Evolutionary conservation across 78 protist species (phyloP), one percentile per base, ranked within the genome.

Genomic region (Tieghemostelium lacteum): DNA sequence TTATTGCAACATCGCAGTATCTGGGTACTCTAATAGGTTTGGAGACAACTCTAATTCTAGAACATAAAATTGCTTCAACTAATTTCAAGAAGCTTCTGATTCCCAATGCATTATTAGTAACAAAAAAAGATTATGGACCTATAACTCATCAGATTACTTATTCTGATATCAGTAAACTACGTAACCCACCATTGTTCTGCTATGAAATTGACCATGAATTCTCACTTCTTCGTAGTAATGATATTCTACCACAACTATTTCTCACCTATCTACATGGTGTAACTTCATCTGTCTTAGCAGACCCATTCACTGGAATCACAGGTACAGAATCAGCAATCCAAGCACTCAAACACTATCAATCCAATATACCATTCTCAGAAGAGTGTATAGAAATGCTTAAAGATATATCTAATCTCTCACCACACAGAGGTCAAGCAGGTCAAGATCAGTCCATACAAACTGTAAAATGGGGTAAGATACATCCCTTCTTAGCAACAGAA

Each of bases 1-100:
- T 3, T 10, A 37, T 64, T 3, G 3, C 36, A n/a, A 3, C 7
- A 4, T 36, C 17, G 8, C 72, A 64, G 10, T 37, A 64, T 39
- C 8, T 37, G 31, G 72, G 72, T 3, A 64, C 72, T 10, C 49
- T 64, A 8, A 64, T 64, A 36, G 72, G 72, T 37, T 14, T 64
- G 2, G 12, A 33, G 20, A 37, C n/a, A 19, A 5, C 24, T 19
- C 50, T 64, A 2, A 2, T 64, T 3, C 50, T 64, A 3, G 19
- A 64, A 19, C 36, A 64, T n/a, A n/a, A n/a, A 45, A 19, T 2
- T 29, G 37, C 6, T 36, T 5, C 49, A 7, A 57, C 19, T 16
- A 19, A 5, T 57, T 57, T n/a, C 14, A 7, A 57, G 5, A 57
- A 16, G 14, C 24, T 57, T 19, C 5, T 57, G 63, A 16, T 57